A percentile compares a stretch with the other conserved stretches of the same genome.
Evolutionary conservation across 2,329 filamentous ascomycete genomes (phyloP).

Genomic region (Apiospora hydei): DNA sequence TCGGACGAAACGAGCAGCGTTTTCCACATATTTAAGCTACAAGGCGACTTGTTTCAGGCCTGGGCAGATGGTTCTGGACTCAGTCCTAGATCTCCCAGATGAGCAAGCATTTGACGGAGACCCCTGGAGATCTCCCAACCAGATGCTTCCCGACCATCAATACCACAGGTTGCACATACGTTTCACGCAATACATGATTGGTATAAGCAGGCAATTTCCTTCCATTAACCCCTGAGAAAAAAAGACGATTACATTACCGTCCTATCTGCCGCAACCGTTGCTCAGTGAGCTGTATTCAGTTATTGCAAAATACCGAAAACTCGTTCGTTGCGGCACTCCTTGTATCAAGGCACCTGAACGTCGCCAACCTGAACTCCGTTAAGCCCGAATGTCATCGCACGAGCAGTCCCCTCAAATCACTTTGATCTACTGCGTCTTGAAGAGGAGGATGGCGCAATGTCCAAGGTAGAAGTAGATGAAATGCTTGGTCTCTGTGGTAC

Average conservation of each 20-base stretch:
- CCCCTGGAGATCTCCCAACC: background rate
- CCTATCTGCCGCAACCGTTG: background rate
- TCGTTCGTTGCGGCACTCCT: background rate
- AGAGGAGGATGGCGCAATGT: constrained; percentile 96
- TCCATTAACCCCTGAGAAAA: constrained; percentile 13
- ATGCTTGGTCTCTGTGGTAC: constrained; percentile 86
- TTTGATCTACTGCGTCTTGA: constrained; percentile 87
- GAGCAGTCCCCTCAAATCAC: background rate
- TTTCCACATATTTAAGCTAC: constrained; percentile 6
- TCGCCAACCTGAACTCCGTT: constrained; percentile 15
- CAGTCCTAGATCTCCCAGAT: constrained; percentile 12
- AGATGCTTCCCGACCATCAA: background rate
- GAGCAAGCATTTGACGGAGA: background rate
- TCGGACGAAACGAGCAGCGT: constrained; percentile 2
- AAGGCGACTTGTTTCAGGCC: constrained; percentile 14
- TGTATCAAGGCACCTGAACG: background rate
- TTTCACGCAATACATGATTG: background rate
- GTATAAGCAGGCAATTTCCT: constrained; percentile 17
- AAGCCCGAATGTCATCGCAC: constrained; percentile 3
- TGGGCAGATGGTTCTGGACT: background rate
- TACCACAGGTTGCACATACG: constrained; percentile 3
- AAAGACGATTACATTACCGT: background rate
- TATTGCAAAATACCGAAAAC: constrained; percentile 2
- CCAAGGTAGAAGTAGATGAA: constrained; percentile 99
- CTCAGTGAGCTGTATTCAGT: constrained; percentile 6